Base-by-base conservation (phyloP, 179 eudicot genomes). In the Silene vulgaris region DNA sequence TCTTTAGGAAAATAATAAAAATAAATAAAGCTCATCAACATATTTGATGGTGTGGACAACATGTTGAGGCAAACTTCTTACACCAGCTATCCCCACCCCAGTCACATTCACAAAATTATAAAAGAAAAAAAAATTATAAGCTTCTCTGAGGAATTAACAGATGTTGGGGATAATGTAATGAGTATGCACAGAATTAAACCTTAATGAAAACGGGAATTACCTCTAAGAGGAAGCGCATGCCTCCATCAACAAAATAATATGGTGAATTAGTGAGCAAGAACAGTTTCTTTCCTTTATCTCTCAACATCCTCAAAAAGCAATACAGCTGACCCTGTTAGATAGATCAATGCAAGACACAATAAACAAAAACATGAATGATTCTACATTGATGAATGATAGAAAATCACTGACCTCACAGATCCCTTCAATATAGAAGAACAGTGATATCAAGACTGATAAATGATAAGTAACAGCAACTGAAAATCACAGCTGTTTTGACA, bases 241-340 rank as follows among this genome's bases (percentile, higher is more conserved):
- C 99, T 80, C 99, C 99, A 84, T 96, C 99, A 74, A 96, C 97
- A 83, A 96, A 96, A 85, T 88, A 87, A 80, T 85, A 96, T 0
- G 99, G 99, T 57, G 99, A 96, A 83, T 96, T 96, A 61, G 99
- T 96, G 74, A 96, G 79, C 90, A 96, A 85, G 91, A 93, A 96
- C 81, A 96, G 82, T 72, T 93, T 96, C 85, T 96, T 96, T 40
- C 99, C 99, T 40, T 93, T 89, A 71, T 88, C 97, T 81, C 83
- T 90, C 65, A 93, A 83, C 92, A 84, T 93, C 78, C 82, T 90
- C 69, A 96, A 83, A 83, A 96, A 93, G 82, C 74, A 83, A 66
- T 86, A 81, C 72, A 96, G 78, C 80, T 96, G 83, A 67, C 84
- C 90, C 99, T 93, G 90, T 61, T 74, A 73, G 59, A 77, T 73